Evolutionary conservation across 2,329 filamentous ascomycete genomes (phyloP).

Genomic region (Dactylonectria macrodidyma): DNA sequence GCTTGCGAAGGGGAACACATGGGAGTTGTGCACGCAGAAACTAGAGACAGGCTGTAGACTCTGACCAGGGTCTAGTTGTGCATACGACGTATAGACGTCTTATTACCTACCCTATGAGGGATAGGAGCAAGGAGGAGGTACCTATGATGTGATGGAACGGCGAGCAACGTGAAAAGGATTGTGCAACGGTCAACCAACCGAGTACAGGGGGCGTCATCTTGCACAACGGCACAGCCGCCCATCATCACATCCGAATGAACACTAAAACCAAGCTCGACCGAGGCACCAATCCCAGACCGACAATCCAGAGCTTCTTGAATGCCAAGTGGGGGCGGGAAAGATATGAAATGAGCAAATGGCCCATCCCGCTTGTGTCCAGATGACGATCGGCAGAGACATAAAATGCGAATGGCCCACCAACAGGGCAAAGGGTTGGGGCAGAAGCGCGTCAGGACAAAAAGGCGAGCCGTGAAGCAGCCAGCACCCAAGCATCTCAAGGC

Average conservation of each 20-base stretch:
- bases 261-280: neutral
- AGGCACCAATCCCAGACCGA: conserved; percentile 4
- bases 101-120: too few relatives aligned
- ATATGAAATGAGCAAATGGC: conserved; percentile 16
- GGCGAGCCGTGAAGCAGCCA: too few relatives aligned
- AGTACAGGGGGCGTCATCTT: neutral
- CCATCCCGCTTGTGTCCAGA: conserved; percentile 25
- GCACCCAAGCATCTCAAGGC: too few relatives aligned
- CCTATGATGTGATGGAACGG: neutral
- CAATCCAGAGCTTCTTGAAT: neutral
- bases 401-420: conserved; percentile 19
- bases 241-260: neutral
- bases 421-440: conserved; percentile 12
- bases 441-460: too few relatives aligned
- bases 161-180: neutral
- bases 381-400: conserved; percentile 47
- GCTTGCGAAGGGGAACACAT: neutral
- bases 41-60: neutral
- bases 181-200: neutral
- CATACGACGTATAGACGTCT: too few relatives aligned
- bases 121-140: too few relatives aligned
- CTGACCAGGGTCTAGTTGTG: too few relatives aligned
- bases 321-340: neutral
- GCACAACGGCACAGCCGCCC: conserved; percentile 4
- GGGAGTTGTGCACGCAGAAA: neutral